These are phyloP conservation scores for Avena atlantica DNA, from an alignment of 176 grass and related monocot genomes.

Conservation along the genomic window DNA sequence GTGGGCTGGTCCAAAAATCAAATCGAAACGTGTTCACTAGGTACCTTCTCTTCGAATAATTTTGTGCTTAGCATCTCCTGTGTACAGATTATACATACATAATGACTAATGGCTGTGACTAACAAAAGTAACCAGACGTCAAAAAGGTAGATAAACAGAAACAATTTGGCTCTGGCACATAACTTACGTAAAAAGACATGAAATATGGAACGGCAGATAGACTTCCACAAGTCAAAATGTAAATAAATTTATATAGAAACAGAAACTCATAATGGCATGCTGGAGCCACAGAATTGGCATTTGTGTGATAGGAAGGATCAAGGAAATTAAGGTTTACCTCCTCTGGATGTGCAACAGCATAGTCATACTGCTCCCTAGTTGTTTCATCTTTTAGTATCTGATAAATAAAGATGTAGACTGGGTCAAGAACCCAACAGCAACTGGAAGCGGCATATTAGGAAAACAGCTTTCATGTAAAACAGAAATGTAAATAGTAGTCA, in stretches of 20 bases:
- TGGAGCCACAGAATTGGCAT: neutral
- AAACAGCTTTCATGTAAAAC: neutral
- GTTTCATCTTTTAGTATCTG: slow-evolving; percentile 96
- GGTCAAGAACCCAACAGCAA: slow-evolving; percentile 39
- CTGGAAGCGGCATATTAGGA: slow-evolving; percentile 8
- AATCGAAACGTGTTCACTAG: neutral
- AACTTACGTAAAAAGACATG: neutral
- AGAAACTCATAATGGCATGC: neutral
- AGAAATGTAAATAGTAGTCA: slow-evolving; percentile 15
- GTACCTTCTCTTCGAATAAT: slow-evolving; percentile 12
- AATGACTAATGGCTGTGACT: neutral
- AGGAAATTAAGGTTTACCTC: slow-evolving; percentile 61
- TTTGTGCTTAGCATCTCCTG: neutral
- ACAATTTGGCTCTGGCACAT: neutral
- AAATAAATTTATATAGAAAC: slow-evolving; percentile 9
- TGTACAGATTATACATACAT: neutral
- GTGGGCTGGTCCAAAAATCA: neutral
- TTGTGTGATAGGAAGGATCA: neutral
- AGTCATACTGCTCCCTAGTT: slow-evolving; percentile 89
- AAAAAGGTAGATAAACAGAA: neutral
- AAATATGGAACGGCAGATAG: slow-evolving; percentile 9
- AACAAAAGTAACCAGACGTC: neutral
- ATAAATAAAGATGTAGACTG: slow-evolving; percentile 23
- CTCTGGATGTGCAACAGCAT: slow-evolving; percentile 98
- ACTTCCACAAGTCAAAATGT: neutral